Base-by-base conservation (phyloP, 768 basidiomycete genomes). In the Tulasnella calospora region DNA sequence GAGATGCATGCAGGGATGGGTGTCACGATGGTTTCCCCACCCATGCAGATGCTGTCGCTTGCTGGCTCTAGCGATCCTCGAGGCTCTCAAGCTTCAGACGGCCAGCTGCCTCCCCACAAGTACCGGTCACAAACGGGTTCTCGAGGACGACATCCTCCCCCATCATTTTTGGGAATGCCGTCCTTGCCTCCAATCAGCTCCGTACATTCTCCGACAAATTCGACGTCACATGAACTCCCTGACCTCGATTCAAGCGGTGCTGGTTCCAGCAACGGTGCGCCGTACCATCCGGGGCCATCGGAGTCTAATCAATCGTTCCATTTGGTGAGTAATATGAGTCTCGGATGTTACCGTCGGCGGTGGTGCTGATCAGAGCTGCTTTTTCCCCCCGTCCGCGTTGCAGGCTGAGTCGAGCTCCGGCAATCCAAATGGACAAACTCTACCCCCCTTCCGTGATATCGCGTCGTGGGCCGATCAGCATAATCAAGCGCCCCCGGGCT, bases 381-480 rank as follows among this genome's bases (percentile, higher is more conserved):
- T 79, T 44, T 73, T n/a, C 12, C 38, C 10, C 33, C 46, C 69
- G 27, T 30, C 46, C 77, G 36, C 47, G 41, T 41, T 38, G 61
- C 61, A 67, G 61, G 61, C 61, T 67, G 61, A 40, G 61, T 38
- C 33, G 40, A 67, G 44, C 30, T 33, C 30, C 33, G 77, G 61
- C 38, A 67, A 77, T 77, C 76, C 55, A 77, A 33, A 41, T 61
- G 88, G 88, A 77, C 79, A 77, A 35, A 82, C 89, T 47, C 86
- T 94, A 69, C 92, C 92, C 61, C 92, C 94, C 13, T 95, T 93
- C 82, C 90, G 93, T 40, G 89, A 93, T 78, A 86, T 95, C 78
- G 93, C 93, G 81, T 94, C 94, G 69, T 90, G 94, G 75, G 94
- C 94, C 74, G 93, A 92, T 79, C 90, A 79, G 36, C 47, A 36